phyloP scores from a whole-genome alignment of 768 basidiomycete genomes.

The Lyophyllum decastes region DNA sequence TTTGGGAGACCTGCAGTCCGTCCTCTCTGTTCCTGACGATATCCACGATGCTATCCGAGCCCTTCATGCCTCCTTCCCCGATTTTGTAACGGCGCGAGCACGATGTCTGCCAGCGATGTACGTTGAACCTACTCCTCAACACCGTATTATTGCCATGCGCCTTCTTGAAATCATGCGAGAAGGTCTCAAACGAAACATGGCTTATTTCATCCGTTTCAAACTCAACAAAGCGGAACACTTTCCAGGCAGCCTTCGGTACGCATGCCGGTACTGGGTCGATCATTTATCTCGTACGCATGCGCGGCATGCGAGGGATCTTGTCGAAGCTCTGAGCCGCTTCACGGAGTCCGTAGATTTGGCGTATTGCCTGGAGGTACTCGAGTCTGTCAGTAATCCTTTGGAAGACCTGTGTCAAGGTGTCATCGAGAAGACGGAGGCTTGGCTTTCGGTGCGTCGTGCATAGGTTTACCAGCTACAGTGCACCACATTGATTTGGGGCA shows the following conservation, averaged over 20 bases:
- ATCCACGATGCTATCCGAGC: slow-evolving; percentile 11
- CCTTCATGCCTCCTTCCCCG: slow-evolving; percentile 18
- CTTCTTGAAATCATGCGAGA: slow-evolving; percentile 16
- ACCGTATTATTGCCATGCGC: slow-evolving; percentile 10
- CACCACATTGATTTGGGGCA: neutral
- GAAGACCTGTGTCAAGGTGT: slow-evolving; percentile 3
- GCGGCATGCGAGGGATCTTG: slow-evolving; percentile 4
- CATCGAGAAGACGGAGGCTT: slow-evolving; percentile 8
- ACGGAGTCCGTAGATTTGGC: slow-evolving; percentile 9
- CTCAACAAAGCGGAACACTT: slow-evolving; percentile 12
- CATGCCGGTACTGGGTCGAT: slow-evolving; percentile 18
- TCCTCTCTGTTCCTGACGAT: slow-evolving; percentile 15
- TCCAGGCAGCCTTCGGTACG: slow-evolving; percentile 14
- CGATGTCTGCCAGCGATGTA: slow-evolving; percentile 16
- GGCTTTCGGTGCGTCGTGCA: slow-evolving; percentile 9
- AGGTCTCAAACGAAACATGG: slow-evolving; percentile 16
- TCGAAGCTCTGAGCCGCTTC: slow-evolving; percentile 2
- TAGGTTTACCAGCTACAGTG: neutral
- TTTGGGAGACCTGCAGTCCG: slow-evolving; percentile 15
- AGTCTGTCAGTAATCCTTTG: slow-evolving; percentile 11
- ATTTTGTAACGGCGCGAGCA: slow-evolving; percentile 11
- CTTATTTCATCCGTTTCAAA: slow-evolving; percentile 17
- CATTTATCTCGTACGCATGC: slow-evolving; percentile 10
- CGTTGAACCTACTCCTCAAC: slow-evolving; percentile 15
- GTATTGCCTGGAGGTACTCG: slow-evolving; percentile 16